Conservation (phyloP, 2,329 filamentous ascomycete species). For the Microsporum ferrugineum region DNA sequence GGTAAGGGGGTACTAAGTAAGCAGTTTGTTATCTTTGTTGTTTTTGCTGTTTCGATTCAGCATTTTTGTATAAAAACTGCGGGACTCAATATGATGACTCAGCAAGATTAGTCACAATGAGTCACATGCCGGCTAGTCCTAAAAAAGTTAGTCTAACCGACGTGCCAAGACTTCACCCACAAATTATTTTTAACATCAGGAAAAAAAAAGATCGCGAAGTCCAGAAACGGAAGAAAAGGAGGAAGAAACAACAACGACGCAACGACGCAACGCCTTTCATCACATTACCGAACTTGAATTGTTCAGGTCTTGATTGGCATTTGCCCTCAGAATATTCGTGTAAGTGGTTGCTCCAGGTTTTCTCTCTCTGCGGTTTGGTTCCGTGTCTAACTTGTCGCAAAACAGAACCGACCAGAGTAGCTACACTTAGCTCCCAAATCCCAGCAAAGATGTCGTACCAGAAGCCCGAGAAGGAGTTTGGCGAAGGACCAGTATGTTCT, state of each 20-base stretch:
- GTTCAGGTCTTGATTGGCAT: constrained; percentile 73
- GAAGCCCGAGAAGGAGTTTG: constrained; percentile 89
- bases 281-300: constrained; percentile 64
- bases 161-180: neutral
- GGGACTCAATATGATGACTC: neutral
- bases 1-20: neutral
- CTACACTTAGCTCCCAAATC: neutral
- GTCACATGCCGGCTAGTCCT: neutral
- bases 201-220: neutral
- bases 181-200: neutral
- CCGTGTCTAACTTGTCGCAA: constrained; percentile 16
- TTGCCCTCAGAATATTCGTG: constrained; percentile 1
- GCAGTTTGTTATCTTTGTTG: neutral
- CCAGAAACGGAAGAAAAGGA: neutral
- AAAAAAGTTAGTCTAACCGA: neutral
- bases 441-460: constrained; percentile 73
- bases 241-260: neutral
- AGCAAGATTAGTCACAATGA: neutral
- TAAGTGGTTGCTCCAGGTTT: neutral
- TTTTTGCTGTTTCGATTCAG: neutral
- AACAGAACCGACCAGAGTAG: constrained; percentile 9
- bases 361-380: constrained; percentile 8
- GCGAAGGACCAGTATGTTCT: constrained; percentile 65
- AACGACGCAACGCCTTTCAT: constrained; percentile 45
- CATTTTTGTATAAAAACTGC: neutral